Conservation (phyloP, 2,329 filamentous ascomycete species). For the Stemphylium beticola region DNA sequence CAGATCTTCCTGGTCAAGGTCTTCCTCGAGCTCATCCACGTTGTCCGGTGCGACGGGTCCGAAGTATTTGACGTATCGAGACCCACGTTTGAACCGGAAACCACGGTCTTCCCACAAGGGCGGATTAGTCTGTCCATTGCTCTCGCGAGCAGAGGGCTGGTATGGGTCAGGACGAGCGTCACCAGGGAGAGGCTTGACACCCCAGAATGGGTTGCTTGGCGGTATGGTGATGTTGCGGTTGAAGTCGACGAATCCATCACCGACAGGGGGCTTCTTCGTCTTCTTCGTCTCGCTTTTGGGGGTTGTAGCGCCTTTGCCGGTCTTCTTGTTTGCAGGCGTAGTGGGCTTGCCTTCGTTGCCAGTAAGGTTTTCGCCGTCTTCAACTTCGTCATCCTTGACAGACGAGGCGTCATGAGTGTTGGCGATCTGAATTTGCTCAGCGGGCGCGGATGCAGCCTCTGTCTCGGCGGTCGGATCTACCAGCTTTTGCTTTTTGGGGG, state of each 20-base stretch:
- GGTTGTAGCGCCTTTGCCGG: background rate
- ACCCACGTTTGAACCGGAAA: slow-evolving; percentile 26
- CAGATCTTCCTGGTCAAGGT: slow-evolving; percentile 29
- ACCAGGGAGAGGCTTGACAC: slow-evolving; percentile 24
- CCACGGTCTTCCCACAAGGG: slow-evolving; percentile 39
- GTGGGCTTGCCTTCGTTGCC: background rate
- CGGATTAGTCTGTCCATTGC: slow-evolving; percentile 25
- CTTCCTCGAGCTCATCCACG: background rate
- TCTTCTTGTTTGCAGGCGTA: background rate
- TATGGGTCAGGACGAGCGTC: slow-evolving; percentile 16
- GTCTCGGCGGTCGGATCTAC: background rate
- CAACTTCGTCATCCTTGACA: background rate
- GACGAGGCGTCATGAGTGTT: too few species aligned
- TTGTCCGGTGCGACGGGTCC: slow-evolving; percentile 10
- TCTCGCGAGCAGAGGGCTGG: slow-evolving; percentile 27
- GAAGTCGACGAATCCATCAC: slow-evolving; percentile 9
- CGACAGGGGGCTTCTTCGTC: slow-evolving; percentile 14
- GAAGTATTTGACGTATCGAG: slow-evolving; percentile 18
- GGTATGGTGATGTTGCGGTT: background rate
- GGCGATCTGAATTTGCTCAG: too few species aligned
- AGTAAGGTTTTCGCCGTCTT: background rate
- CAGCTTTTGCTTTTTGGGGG: slow-evolving; percentile 14
- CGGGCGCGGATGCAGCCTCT: background rate
- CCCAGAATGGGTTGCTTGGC: slow-evolving; percentile 21
- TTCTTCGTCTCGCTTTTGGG: background rate